Base-by-base conservation (phyloP, 139 green algal species). In the Micractinium sp. region DNA sequence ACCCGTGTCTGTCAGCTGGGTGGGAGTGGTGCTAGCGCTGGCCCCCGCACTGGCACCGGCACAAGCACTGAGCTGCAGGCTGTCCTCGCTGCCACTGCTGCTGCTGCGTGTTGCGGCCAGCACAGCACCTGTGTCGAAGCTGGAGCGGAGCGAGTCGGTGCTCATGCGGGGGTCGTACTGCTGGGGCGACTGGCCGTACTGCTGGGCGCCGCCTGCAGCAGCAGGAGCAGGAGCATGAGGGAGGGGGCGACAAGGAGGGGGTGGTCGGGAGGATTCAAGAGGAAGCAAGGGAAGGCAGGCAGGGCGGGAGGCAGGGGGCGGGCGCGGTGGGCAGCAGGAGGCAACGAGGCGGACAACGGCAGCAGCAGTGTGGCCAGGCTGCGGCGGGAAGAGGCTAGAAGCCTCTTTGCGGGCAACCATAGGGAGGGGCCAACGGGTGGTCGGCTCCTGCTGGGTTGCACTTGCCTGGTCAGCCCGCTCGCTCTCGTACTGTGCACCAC, bases 51-150 rank as follows among this genome's bases (percentile, higher is more conserved):
- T 56, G 33, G 19, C 35, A 19, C 76, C 3, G 35, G 76, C 76
- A n/a, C n/a, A n/a, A n/a, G n/a, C n/a, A 19, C 76, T 56, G 76
- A 2, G 29, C 16, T 18, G 22, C 76, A 60, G 5, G 27, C 60
- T 29, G 74, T 73, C 79, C 13, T 69, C 74, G 41, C 39, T 79
- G 35, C n/a, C 19, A 33, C 67, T 31, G 35, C 77, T 53, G 74
- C 87, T 38, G 61, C 80, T 39, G 79, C 39, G 47, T 63, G 69
- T 35, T 66, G 27, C n/a, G 20, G n/a, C 16, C 1, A 27, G 80
- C 56, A 39, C 22, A 39, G 71, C 85, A 88, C 85, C 85, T 83
- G 88, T 88, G 77, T 91, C 88, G 33, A 91, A 91, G 66, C 41
- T 80, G 66, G 88, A 91, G 67, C 88, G 80, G 2, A 53, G 61